phyloP scores from a whole-genome alignment of 2,329 filamentous ascomycete genomes.

The Trichophyton benhamiae region DNA sequence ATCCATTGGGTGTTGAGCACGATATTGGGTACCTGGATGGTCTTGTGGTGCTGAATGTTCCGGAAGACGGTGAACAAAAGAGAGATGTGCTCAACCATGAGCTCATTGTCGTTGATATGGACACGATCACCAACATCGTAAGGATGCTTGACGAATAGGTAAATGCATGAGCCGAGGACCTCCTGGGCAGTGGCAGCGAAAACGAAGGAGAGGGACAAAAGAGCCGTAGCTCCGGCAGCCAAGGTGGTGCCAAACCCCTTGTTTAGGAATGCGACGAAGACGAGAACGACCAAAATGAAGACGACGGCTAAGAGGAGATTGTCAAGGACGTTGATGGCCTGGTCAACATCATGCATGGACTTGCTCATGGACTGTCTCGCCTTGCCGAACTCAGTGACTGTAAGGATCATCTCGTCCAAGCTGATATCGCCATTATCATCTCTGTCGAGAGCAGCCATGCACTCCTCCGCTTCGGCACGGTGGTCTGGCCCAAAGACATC shows the following conservation, averaged over 20 bases:
- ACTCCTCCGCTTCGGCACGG: conserved; percentile 69
- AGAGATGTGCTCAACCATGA: conserved; percentile 87
- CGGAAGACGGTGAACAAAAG: conserved; percentile 87
- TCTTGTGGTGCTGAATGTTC: conserved; percentile 67
- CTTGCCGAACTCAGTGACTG: conserved; percentile 69
- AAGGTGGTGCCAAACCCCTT: conserved; percentile 73
- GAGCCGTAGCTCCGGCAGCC: conserved; percentile 77
- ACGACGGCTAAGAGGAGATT: conserved; percentile 72
- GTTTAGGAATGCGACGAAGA: conserved; percentile 85
- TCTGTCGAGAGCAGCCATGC: conserved; percentile 66
- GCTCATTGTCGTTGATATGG: conserved; percentile 56
- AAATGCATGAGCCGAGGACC: conserved; percentile 95
- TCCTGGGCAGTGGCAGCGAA: conserved; percentile 88
- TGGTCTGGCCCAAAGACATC: conserved; percentile 74
- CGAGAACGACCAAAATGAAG: conserved; percentile 65
- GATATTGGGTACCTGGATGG: conserved; percentile 78
- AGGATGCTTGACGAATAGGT: conserved; percentile 91
- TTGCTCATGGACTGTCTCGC: conserved; percentile 79
- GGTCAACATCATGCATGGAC: conserved; percentile 95
- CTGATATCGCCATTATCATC: conserved; percentile 91
- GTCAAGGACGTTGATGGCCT: conserved; percentile 85
- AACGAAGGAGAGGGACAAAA: conserved; percentile 92
- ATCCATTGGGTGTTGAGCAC: conserved; percentile 86
- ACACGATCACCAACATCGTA: conserved; percentile 93
- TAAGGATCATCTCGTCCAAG: conserved; percentile 87